Conservation (phyloP, 169 alveolate species). For the Cryptosporidium muris region DNA sequence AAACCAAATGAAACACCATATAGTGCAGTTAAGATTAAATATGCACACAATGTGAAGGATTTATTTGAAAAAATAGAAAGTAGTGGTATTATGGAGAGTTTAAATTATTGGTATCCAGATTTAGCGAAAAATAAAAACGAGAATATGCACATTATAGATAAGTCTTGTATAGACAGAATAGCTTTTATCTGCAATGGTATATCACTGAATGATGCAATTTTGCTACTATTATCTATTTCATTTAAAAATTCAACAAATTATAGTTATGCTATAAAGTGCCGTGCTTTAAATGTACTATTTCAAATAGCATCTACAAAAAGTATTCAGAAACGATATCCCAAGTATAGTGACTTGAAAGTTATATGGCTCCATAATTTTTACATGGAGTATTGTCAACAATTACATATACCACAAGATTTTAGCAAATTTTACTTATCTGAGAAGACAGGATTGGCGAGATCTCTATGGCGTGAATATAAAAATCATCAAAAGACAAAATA, state of each 20-base stretch:
- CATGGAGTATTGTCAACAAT: conserved; percentile 37
- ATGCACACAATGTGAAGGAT: conserved; percentile 3
- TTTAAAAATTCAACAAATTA: conserved; percentile 30
- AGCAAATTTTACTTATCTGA: conserved; percentile 66
- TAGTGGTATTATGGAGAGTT: conserved; percentile 15
- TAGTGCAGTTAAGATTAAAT: conserved; percentile 22
- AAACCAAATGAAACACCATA: conserved; percentile 67
- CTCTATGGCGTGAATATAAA: conserved; percentile 59
- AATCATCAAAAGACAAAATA: background rate
- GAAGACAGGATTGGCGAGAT: conserved; percentile 55
- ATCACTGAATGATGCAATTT: conserved; percentile 32
- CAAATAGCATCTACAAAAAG: conserved; percentile 63
- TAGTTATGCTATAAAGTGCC: conserved; percentile 41
- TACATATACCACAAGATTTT: conserved; percentile 67
- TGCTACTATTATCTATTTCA: conserved; percentile 43
- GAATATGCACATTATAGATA: background rate
- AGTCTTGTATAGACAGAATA: conserved; percentile 33
- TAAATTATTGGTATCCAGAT: conserved; percentile 25
- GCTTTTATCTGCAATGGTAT: conserved; percentile 55
- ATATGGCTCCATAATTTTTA: conserved; percentile 68
- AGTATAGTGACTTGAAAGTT: conserved; percentile 47
- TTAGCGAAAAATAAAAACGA: no score
- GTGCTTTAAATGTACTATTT: conserved; percentile 42
- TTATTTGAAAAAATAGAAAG: conserved; percentile 22
- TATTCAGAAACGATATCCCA: conserved; percentile 63